Evolutionary conservation across 2,329 filamentous ascomycete species (phyloP).

Genomic region (Aquanectria penicillioides): DNA sequence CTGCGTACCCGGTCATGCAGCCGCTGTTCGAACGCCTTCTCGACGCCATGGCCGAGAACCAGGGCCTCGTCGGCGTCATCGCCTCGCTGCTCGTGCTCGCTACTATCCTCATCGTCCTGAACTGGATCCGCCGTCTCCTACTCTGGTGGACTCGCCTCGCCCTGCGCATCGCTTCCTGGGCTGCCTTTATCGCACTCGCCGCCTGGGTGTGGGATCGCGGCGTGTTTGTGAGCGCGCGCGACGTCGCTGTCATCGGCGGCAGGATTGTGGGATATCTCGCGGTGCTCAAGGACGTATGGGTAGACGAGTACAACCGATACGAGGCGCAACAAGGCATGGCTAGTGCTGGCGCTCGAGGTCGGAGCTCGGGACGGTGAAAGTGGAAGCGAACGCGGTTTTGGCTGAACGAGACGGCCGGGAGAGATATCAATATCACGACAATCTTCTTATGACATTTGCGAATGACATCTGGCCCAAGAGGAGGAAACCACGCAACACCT

Average conservation of each 20-base stretch:
- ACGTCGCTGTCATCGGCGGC: conserved; percentile 58
- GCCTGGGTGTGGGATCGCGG: conserved; percentile 73
- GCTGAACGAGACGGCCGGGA: not conserved
- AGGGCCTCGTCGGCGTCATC: conserved; percentile 45
- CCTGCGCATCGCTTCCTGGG: conserved; percentile 73
- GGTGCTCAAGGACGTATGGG: conserved; percentile 64
- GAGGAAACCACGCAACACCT: not conserved
- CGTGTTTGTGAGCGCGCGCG: conserved; percentile 69
- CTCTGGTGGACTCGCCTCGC: conserved; percentile 80
- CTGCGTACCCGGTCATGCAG: conserved; percentile 53
- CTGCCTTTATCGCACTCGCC: conserved; percentile 61
- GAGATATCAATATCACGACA: conserved; percentile 15
- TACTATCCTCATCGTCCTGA: conserved; percentile 72
- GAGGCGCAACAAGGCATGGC: conserved; percentile 56
- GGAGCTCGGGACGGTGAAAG: conserved; percentile 30
- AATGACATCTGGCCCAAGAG: not conserved
- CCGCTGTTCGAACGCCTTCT: conserved; percentile 54
- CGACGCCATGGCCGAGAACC: conserved; percentile 47
- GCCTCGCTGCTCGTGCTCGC: conserved; percentile 52
- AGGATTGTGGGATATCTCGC: conserved; percentile 58
- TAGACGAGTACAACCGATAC: conserved; percentile 66
- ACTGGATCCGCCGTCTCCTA: conserved; percentile 76
- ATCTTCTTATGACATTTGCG: conserved; percentile 12
- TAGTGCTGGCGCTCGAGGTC: conserved; percentile 27
- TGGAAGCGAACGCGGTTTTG: not conserved